A percentile compares a stretch with the other conserved stretches of the same genome.
Evolutionary conservation across 495 filamentous ascomycete species (phyloP).

Genomic region (Polyplosphaeria fusca): DNA sequence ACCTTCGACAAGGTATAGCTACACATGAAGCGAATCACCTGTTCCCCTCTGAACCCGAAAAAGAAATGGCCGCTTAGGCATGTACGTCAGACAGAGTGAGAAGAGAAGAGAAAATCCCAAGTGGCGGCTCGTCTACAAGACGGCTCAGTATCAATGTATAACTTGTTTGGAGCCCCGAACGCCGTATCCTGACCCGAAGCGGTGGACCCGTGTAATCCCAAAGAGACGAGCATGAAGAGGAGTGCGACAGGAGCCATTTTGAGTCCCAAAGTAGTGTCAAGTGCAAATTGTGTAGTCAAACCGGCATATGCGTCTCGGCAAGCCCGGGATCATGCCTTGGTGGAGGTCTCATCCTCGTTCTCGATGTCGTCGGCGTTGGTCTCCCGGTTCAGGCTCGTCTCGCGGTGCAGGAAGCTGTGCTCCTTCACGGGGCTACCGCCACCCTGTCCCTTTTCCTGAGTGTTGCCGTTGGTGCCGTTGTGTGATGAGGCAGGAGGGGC

Average conservation of each 20-base stretch:
- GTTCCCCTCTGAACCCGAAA: neutral
- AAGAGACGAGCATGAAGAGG: no score
- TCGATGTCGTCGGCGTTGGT: conserved; percentile 68
- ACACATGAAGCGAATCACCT: neutral
- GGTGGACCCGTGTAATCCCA: no score
- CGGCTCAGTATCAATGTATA: no score
- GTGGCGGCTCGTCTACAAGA: no score
- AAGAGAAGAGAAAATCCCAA: no score
- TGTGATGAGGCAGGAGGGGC: conserved; percentile 56
- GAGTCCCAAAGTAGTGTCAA: no score
- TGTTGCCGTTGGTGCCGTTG: conserved; percentile 47
- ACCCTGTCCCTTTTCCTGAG: conserved; percentile 44
- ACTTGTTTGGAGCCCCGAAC: no score
- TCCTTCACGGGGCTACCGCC: conserved; percentile 80
- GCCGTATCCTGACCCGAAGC: no score
- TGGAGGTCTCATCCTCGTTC: conserved; percentile 18
- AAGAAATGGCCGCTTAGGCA: neutral
- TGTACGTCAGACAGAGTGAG: neutral
- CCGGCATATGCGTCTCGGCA: no score
- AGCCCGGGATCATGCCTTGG: neutral
- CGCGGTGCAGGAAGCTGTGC: conserved; percentile 74
- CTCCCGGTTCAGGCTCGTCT: conserved; percentile 71
- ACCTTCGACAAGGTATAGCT: neutral
- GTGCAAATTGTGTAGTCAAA: no score
- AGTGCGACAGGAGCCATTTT: no score